Percentiles rank a stretch among this genome's conserved stretches.
phyloP scores from a whole-genome alignment of 2,329 filamentous ascomycete genomes.

The Fulvia fulva region DNA sequence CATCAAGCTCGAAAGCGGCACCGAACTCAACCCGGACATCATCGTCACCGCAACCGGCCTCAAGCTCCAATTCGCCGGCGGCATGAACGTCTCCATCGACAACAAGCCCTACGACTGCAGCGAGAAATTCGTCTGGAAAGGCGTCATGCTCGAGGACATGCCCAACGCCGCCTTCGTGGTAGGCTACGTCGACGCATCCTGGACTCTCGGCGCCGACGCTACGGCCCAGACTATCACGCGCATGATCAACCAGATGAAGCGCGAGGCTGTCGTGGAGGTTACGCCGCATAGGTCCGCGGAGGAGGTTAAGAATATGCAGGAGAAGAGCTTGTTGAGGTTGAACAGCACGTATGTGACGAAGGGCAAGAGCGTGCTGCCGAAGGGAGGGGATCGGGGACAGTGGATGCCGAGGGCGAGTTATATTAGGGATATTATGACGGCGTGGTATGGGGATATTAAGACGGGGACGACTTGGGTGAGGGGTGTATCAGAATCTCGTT shows the following conservation, averaged over 20 bases:
- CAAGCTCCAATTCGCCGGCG: constrained; percentile 52
- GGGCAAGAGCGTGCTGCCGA: constrained; percentile 43
- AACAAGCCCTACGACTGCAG: constrained; percentile 43
- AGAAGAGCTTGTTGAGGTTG: constrained; percentile 42
- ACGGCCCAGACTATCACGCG: constrained; percentile 49
- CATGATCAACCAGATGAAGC: constrained; percentile 50
- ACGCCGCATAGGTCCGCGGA: constrained; percentile 42
- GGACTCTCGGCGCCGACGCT: constrained; percentile 57
- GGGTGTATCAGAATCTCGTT: constrained; percentile 4
- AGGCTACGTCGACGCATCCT: constrained; percentile 59
- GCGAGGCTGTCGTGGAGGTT: constrained; percentile 40
- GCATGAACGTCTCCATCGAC: constrained; percentile 48
- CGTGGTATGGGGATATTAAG: constrained; percentile 41
- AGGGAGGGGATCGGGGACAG: constrained; percentile 42
- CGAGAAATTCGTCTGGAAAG: constrained; percentile 57
- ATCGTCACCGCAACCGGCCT: constrained; percentile 65
- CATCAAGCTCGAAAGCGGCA: constrained; percentile 43
- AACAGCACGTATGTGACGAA: constrained; percentile 51
- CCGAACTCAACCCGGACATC: constrained; percentile 53
- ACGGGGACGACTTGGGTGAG: constrained; percentile 38
- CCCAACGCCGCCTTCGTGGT: constrained; percentile 58
- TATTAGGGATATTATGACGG: constrained; percentile 42
- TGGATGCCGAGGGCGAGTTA: constrained; percentile 46
- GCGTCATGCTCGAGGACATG: constrained; percentile 58
- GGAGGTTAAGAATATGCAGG: constrained; percentile 37